These are phyloP conservation scores for Phlebiopsis gigantea DNA, from an alignment of 768 basidiomycete genomes.

Conservation along the genomic window DNA sequence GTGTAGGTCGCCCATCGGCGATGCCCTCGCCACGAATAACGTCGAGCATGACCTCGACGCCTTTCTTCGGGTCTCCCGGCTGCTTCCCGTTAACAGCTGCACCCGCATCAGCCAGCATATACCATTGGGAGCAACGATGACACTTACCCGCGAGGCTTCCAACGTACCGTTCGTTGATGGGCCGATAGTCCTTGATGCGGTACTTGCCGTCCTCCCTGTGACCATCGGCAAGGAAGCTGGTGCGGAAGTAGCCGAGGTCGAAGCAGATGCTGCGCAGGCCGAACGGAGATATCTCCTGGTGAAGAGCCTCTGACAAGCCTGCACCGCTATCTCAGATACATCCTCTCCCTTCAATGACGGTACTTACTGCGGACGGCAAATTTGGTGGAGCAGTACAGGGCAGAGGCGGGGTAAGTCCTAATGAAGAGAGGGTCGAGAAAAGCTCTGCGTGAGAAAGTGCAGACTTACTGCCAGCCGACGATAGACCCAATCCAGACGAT, in stretches of 20 bases:
- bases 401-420: constrained; percentile 12
- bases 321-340: neutral
- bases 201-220: constrained; percentile 3
- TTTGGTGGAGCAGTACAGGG: constrained; percentile 38
- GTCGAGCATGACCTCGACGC: constrained; percentile 21
- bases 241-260: constrained; percentile 13
- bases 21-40: constrained; percentile 21
- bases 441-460: neutral
- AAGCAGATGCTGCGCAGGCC: constrained; percentile 12
- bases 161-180: constrained; percentile 13
- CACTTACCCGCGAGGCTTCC: neutral
- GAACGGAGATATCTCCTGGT: constrained; percentile 17
- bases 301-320: constrained; percentile 20
- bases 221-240: constrained; percentile 6
- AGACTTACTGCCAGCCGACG: constrained; percentile 17
- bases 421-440: constrained; percentile 11
- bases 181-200: constrained; percentile 17
- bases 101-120: neutral
- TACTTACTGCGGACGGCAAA: constrained; percentile 27
- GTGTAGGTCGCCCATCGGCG: constrained; percentile 10
- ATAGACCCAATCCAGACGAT: constrained; percentile 41
- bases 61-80: constrained; percentile 22
- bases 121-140: neutral
- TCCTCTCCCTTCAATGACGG: neutral
- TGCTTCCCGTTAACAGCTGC: constrained; percentile 17